Evolutionary conservation across 129 eudicot genomes (phyloP).

Genomic region (Smallanthus sonchifolius): DNA sequence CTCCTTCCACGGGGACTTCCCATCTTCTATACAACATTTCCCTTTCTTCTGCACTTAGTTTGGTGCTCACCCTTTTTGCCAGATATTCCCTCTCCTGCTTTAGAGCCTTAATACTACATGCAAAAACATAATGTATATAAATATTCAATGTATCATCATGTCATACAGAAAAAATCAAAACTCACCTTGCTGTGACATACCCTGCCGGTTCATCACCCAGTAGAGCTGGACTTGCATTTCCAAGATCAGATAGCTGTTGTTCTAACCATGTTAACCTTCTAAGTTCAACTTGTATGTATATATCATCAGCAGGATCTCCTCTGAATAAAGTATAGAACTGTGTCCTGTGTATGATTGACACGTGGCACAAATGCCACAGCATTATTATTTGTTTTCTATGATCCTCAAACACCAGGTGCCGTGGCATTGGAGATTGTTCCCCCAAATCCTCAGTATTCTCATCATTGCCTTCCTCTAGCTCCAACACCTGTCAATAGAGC

Average conservation of each 20-base stretch:
- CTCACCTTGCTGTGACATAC: constrained; percentile 74
- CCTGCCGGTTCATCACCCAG: constrained; percentile 88
- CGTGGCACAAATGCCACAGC: constrained; percentile 98
- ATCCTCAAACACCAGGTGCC: constrained; percentile 75
- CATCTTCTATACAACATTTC: constrained; percentile 72
- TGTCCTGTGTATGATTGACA: constrained; percentile 83
- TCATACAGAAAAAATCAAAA: neutral
- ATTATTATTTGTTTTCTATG: constrained; percentile 75
- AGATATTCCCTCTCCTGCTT: constrained; percentile 94
- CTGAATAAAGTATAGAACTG: constrained; percentile 78
- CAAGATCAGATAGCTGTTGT: constrained; percentile 82
- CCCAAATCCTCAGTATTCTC: constrained; percentile 35
- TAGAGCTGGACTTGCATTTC: constrained; percentile 98
- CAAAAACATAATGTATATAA: neutral
- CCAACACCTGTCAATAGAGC: constrained; percentile 52
- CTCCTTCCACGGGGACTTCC: constrained; percentile 80
- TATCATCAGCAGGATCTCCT: constrained; percentile 92
- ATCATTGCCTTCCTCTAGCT: constrained; percentile 87
- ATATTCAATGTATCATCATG: neutral
- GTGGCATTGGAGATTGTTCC: constrained; percentile 56
- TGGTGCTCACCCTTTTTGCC: constrained; percentile 86
- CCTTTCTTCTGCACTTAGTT: constrained; percentile 73
- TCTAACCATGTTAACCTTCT: constrained; percentile 91
- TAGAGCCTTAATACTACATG: constrained; percentile 71
- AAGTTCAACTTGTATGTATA: constrained; percentile 87